Conservation (phyloP, 306 rosid species). For the Trichosanthes cucumerina region DNA sequence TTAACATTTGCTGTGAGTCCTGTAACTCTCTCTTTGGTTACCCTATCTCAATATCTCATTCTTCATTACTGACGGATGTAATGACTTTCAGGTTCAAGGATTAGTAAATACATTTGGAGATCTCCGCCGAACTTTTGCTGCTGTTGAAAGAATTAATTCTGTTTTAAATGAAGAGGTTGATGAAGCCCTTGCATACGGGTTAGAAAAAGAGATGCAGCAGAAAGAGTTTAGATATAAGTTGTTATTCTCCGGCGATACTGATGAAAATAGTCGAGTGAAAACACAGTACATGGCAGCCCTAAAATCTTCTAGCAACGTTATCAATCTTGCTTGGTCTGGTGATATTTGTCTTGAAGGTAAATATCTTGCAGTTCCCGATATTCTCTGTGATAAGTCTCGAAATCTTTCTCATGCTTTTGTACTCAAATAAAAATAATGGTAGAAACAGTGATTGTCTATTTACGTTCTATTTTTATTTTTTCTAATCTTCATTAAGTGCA, state of each 20-base stretch:
- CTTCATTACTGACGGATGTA: not conserved
- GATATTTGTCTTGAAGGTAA: constrained; percentile 87
- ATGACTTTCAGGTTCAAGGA: constrained; percentile 85
- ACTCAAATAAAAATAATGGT: not conserved
- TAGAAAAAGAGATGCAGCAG: constrained; percentile 75
- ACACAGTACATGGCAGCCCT: constrained; percentile 74
- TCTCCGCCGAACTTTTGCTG: constrained; percentile 78
- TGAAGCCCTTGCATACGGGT: constrained; percentile 81
- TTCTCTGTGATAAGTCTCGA: not conserved
- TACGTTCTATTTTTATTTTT: not conserved
- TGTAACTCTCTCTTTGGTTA: constrained; percentile 8
- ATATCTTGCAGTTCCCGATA: constrained; percentile 4
- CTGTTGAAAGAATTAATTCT: constrained; percentile 90
- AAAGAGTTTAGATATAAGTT: constrained; percentile 42
- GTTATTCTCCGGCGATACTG: constrained; percentile 31
- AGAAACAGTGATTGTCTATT: not conserved
- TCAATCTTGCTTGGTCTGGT: constrained; percentile 67
- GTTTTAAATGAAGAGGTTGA: constrained; percentile 77
- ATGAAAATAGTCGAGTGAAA: constrained; percentile 35
- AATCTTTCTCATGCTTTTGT: not conserved
- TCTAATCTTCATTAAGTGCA: not conserved
- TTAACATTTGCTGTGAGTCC: constrained; percentile 79
- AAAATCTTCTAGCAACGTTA: constrained; percentile 53
- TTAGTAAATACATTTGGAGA: constrained; percentile 88
- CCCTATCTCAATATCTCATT: constrained; percentile 12